These are phyloP conservation scores for Coemansia sp. DNA, from an alignment of 192 early-diverging fungal species.

Conservation along the genomic window DNA sequence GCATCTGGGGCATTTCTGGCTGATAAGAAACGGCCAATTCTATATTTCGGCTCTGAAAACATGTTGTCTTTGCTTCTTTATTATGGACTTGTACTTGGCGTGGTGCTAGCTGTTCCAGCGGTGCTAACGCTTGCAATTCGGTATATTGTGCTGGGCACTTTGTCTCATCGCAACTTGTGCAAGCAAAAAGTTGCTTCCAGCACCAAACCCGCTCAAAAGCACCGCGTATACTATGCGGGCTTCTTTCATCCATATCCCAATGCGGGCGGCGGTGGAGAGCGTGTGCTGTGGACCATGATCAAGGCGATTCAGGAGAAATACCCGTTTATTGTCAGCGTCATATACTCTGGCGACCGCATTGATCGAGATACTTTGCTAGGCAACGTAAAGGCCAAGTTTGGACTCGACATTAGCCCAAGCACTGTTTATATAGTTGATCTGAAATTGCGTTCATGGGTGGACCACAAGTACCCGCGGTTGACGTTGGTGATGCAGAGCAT, in stretches of 20 bases:
- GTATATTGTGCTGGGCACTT: constrained; percentile 28
- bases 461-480: constrained; percentile 68
- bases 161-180: constrained; percentile 17
- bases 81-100: constrained; percentile 19
- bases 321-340: constrained; percentile 62
- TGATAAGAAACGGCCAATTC: background rate
- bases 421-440: constrained; percentile 67
- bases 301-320: constrained; percentile 72
- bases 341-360: constrained; percentile 78
- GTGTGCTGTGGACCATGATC: constrained; percentile 92
- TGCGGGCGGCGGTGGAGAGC: constrained; percentile 92
- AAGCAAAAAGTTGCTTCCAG: constrained; percentile 1
- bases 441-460: constrained; percentile 62
- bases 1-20: background rate
- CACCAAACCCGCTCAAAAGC: constrained; percentile 22
- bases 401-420: constrained; percentile 58
- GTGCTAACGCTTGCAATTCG: constrained; percentile 18
- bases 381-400: constrained; percentile 59
- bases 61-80: constrained; percentile 31
- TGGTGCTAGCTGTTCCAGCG: constrained; percentile 14
- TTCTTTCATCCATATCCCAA: constrained; percentile 97
- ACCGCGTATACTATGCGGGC: constrained; percentile 57
- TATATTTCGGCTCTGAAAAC: background rate
- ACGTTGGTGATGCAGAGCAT: constrained; percentile 87
- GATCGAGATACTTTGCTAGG: constrained; percentile 59